Evolutionary conservation across 169 alveolate species (phyloP).

Genomic region (Cryptosporidium felis): DNA sequence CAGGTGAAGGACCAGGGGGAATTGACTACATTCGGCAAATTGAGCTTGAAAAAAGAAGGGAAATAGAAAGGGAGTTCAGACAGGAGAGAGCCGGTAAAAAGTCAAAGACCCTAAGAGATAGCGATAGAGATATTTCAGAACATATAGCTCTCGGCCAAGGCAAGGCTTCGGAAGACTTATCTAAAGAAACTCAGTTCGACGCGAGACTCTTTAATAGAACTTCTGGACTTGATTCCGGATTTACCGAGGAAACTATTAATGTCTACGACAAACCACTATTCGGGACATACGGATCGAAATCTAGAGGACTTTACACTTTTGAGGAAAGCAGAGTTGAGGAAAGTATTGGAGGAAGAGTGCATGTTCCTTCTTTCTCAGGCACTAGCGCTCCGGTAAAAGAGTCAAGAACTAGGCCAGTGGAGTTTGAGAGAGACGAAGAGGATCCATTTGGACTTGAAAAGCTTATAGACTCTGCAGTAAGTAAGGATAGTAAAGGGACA

Average conservation of each 20-base stretch:
- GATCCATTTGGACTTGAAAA: slow-evolving; percentile 90
- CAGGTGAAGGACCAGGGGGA: slow-evolving; percentile 2
- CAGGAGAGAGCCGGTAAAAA: slow-evolving; percentile 86
- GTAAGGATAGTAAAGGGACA: slow-evolving; percentile 73
- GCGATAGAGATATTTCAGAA: slow-evolving; percentile 92
- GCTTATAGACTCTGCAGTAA: slow-evolving; percentile 84
- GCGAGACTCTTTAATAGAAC: slow-evolving; percentile 86
- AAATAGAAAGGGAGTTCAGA: slow-evolving; percentile 84
- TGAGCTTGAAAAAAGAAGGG: slow-evolving; percentile 82
- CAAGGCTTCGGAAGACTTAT: slow-evolving; percentile 76
- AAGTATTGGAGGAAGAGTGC: slow-evolving; percentile 75
- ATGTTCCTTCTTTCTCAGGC: slow-evolving; percentile 82
- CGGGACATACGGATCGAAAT: slow-evolving; percentile 7
- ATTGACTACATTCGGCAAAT: slow-evolving; percentile 74
- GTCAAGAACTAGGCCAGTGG: slow-evolving; percentile 86
- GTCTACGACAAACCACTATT: slow-evolving; percentile 91
- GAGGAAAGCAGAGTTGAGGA: slow-evolving; percentile 69
- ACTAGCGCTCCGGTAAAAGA: slow-evolving; percentile 71
- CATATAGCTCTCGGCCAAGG: slow-evolving; percentile 93
- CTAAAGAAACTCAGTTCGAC: slow-evolving; percentile 84
- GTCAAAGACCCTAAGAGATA: slow-evolving; percentile 84
- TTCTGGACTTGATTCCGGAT: slow-evolving; percentile 86
- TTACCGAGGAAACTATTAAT: slow-evolving; percentile 86
- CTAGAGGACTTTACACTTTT: slow-evolving; percentile 25
- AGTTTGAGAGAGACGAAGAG: slow-evolving; percentile 78